Evolutionary conservation across 768 basidiomycete genomes (phyloP).

Genomic region (Lentinula raphanica): DNA sequence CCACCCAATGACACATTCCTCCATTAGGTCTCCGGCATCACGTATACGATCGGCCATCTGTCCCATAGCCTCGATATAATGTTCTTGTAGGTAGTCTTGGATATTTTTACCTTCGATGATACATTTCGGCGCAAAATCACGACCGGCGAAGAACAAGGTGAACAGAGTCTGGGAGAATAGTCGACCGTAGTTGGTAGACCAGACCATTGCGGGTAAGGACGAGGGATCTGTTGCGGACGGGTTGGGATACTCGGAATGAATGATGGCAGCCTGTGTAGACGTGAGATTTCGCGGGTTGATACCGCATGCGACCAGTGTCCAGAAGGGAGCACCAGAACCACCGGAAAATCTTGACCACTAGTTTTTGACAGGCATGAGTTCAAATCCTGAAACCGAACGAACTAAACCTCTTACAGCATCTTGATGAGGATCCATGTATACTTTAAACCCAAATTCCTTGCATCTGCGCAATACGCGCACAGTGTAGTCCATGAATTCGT

Average conservation of each 20-base stretch:
- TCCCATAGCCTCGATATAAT: conserved; percentile 73
- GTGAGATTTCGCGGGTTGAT: conserved; percentile 83
- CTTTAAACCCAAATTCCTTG: conserved; percentile 86
- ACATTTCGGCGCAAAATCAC: conserved; percentile 86
- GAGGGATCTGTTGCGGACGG: conserved; percentile 61
- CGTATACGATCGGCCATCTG: conserved; percentile 70
- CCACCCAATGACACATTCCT: conserved; percentile 93
- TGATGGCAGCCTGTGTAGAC: conserved; percentile 75
- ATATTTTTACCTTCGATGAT: conserved; percentile 88
- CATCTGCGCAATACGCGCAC: conserved; percentile 84
- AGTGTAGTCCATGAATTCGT: conserved; percentile 89
- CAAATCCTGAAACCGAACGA: conserved; percentile 1
- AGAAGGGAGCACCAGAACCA: conserved; percentile 91
- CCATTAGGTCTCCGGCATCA: conserved; percentile 70
- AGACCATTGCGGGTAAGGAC: conserved; percentile 87
- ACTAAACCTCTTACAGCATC: conserved; percentile 63
- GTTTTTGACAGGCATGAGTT: conserved; percentile 2
- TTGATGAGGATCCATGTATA: conserved; percentile 95
- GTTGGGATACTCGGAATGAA: conserved; percentile 85
- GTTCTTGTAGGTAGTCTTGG: conserved; percentile 79
- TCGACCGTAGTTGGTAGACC: conserved; percentile 93
- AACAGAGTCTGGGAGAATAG: conserved; percentile 86
- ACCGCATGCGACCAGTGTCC: conserved; percentile 89
- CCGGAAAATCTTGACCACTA: conserved; percentile 97
- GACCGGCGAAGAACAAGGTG: conserved; percentile 91